Conservation (phyloP, 2,329 filamentous ascomycete species). For the Tolypocladium guangdongense region DNA sequence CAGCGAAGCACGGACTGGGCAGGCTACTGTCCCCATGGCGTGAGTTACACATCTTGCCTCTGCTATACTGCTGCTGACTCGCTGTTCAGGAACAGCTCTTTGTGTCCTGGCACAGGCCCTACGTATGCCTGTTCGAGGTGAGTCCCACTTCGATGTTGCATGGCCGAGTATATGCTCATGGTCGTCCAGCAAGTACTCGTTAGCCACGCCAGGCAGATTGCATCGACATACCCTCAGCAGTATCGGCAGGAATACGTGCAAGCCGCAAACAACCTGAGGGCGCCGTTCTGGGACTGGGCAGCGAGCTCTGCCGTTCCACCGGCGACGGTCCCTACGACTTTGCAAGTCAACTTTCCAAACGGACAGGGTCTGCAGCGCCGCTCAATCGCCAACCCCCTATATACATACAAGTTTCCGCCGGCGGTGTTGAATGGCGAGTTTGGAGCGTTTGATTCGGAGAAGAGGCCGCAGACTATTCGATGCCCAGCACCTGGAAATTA, state of each 20-base stretch:
- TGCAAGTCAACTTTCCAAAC: constrained; percentile 30
- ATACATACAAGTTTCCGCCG: constrained; percentile 36
- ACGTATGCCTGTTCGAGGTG: constrained; percentile 43
- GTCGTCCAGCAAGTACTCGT: constrained; percentile 35
- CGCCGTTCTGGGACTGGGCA: constrained; percentile 47
- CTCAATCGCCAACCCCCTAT: constrained; percentile 39
- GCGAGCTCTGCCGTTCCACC: constrained; percentile 28
- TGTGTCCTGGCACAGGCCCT: constrained; percentile 46
- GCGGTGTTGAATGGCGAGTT: constrained; percentile 26
- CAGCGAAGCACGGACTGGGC: constrained; percentile 17
- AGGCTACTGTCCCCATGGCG: constrained; percentile 38
- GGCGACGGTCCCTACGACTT: constrained; percentile 20
- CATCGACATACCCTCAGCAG: constrained; percentile 27
- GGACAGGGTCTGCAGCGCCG: constrained; percentile 17
- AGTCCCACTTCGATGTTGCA: not conserved
- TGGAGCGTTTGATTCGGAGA: constrained; percentile 11
- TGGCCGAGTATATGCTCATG: not conserved
- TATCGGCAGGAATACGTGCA: constrained; percentile 25
- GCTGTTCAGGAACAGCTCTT: constrained; percentile 34
- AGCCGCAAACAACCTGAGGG: constrained; percentile 34
- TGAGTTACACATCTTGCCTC: constrained; percentile 8
- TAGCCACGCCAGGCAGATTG: constrained; percentile 33
- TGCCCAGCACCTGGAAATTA: constrained; percentile 27
- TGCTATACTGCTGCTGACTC: not conserved
- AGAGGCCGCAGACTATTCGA: constrained; percentile 26